Percentiles rank a stretch among this genome's conserved stretches.
Conservation (phyloP, 306 rosid species). For the Cicer pinnatifidum region DNA sequence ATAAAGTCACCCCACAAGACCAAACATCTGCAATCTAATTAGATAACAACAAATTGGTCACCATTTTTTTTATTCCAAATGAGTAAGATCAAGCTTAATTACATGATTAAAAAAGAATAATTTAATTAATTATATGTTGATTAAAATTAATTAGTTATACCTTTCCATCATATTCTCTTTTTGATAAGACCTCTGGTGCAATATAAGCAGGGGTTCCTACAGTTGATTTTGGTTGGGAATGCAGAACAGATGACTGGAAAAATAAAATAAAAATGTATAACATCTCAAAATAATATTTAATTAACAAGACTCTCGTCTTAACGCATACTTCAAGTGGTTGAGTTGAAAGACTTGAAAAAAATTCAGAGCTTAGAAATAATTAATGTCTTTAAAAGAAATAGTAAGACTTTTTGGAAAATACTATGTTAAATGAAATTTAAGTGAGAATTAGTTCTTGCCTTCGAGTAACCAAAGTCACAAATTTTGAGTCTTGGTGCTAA, state of each 20-base stretch:
- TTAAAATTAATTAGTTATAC: conserved; percentile 49
- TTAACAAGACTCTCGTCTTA: too few relatives aligned
- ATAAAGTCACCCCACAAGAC: conserved; percentile 99
- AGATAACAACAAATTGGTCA: conserved; percentile 35
- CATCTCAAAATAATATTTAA: not conserved
- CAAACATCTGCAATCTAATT: conserved; percentile 97
- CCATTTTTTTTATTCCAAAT: conserved; percentile 42
- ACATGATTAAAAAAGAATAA: not conserved
- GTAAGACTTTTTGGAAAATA: too few relatives aligned
- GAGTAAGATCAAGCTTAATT: conserved; percentile 3
- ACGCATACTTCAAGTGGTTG: too few relatives aligned
- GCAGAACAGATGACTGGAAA: conserved; percentile 83
- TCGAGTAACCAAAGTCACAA: conserved; percentile 96
- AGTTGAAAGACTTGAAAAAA: too few relatives aligned
- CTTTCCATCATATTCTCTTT: conserved; percentile 91
- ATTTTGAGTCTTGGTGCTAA: conserved; percentile 89
- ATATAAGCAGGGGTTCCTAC: conserved; percentile 99
- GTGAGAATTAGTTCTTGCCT: conserved; percentile 54
- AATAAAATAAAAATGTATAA: conserved; percentile 20
- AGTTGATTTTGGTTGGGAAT: conserved; percentile 98
- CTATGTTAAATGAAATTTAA: conserved; percentile 30
- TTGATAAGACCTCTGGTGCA: conserved; percentile 93
- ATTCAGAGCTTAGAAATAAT: too few relatives aligned
- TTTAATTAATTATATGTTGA: not conserved
- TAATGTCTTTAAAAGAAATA: too few relatives aligned